phyloP scores from a whole-genome alignment of 2,329 filamentous ascomycete species.

The Phialophora chinensis region DNA sequence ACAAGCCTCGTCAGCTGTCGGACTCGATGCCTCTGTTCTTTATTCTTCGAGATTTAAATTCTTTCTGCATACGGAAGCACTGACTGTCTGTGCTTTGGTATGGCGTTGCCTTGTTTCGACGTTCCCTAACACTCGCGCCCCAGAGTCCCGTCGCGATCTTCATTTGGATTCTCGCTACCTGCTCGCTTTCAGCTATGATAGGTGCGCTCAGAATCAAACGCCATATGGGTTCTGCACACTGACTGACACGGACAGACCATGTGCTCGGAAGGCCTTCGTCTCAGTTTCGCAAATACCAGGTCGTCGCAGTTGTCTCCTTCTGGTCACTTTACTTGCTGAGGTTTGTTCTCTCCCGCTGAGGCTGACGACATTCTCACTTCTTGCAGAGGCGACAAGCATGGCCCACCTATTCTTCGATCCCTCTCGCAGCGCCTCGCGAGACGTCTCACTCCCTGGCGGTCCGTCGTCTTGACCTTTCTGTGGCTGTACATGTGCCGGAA shows the following conservation, averaged over 20 bases:
- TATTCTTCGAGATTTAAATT: background rate
- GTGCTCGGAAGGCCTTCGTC: conserved; percentile 88
- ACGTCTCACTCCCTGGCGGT: conserved; percentile 86
- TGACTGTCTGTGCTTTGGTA: conserved; percentile 29
- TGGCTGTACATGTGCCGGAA: conserved; percentile 92
- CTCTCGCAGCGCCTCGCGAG: conserved; percentile 74
- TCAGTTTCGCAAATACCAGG: conserved; percentile 89
- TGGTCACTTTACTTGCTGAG: conserved; percentile 85
- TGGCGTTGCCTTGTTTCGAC: conserved; percentile 27
- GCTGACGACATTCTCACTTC: conserved; percentile 30
- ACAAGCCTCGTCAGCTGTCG: conserved; percentile 7
- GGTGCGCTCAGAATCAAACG: conserved; percentile 10
- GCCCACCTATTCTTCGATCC: conserved; percentile 74
- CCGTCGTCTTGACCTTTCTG: conserved; percentile 81
- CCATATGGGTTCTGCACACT: conserved; percentile 11
- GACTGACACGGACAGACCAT: conserved; percentile 66
- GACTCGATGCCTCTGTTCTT: conserved; percentile 1
- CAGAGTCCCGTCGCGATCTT: conserved; percentile 3
- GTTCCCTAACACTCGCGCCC: conserved; percentile 17
- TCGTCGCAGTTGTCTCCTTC: conserved; percentile 86
- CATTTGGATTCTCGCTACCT: conserved; percentile 15
- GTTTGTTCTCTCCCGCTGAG: conserved; percentile 54
- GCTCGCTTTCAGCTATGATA: conserved; percentile 29
- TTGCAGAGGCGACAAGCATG: conserved; percentile 79
- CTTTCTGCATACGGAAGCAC: conserved; percentile 5